phyloP scores from a whole-genome alignment of 2,329 filamentous ascomycete species.

The Purpureocillium takamizusanense region DNA sequence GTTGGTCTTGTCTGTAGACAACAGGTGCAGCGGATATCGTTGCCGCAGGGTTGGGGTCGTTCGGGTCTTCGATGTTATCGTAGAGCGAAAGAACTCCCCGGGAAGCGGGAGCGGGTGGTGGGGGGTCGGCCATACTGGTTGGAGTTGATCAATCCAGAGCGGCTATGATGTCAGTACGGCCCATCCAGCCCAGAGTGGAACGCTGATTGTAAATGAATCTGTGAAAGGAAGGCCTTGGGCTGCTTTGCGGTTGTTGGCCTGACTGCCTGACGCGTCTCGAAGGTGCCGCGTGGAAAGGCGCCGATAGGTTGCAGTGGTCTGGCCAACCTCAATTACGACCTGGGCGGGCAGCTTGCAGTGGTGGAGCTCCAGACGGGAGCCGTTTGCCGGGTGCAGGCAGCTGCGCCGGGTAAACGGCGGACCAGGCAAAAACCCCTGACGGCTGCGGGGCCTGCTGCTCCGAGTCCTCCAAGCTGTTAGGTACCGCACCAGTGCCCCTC shows the following conservation, averaged over 20 bases:
- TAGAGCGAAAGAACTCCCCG: slow-evolving; percentile 62
- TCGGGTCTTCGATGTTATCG: slow-evolving; percentile 67
- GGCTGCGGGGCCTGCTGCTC: slow-evolving; percentile 7
- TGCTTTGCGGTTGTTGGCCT: too few relatives aligned
- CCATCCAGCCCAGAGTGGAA: too few relatives aligned
- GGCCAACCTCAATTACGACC: too few relatives aligned
- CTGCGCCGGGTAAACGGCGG: slow-evolving; percentile 21
- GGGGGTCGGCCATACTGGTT: slow-evolving; percentile 18
- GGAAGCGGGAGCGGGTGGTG: slow-evolving; percentile 28
- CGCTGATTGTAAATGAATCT: too few relatives aligned
- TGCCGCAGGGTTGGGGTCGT: slow-evolving; percentile 34
- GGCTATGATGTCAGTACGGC: not conserved
- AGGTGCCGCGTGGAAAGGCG: too few relatives aligned
- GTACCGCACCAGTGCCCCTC: slow-evolving; percentile 19
- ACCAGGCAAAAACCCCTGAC: not conserved
- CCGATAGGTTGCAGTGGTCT: too few relatives aligned
- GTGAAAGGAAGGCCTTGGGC: too few relatives aligned
- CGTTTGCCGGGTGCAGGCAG: not conserved
- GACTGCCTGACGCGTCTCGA: too few relatives aligned
- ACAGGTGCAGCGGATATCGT: slow-evolving; percentile 74
- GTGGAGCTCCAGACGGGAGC: not conserved
- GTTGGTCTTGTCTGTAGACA: slow-evolving; percentile 52
- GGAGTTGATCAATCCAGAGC: not conserved
- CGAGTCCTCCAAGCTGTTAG: not conserved
- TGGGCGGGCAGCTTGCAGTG: too few relatives aligned